Base-by-base conservation (phyloP, 2,329 filamentous ascomycete species). In the Ceratocystis huliohia region DNA sequence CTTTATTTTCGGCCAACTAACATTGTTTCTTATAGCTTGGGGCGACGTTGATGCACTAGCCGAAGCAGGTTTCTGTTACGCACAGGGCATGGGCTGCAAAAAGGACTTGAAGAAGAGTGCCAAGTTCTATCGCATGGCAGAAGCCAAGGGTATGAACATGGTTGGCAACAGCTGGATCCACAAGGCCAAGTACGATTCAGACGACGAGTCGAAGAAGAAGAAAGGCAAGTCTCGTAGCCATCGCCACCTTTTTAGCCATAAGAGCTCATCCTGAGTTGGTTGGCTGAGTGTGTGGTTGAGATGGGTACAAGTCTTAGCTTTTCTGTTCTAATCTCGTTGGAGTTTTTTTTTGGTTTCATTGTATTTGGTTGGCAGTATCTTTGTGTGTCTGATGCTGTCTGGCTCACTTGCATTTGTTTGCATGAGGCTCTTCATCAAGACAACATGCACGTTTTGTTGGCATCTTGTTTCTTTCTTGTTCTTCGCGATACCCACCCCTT, bases 81-180 rank as follows among this genome's bases (percentile, higher is more conserved):
- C 91, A 0, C 87, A 97, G 74, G 94, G 92, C 7, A 80, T 96
- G 65, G 94, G 94, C 3, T 95, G 89, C 74, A 96, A 94, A 80
- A 99, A 97, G 77, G 89, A 97, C 73, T 79, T 96, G 73, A 96
- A 91, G 79, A 96, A 92, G 78, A 93, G 90, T 63, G 93, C 94
- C 68, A 88, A 85, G 69, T 91, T 94, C 72, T 97, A 97, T 75
- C 87, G 94, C 25, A 82, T 87, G 79, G 94, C 94, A 5, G 94
- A 96, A 74, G 86, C 88, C 28, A 94, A 94, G 76, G 94, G 94
- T 5, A 92, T 96, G 81, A 96, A 86, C 76, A 97, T 97, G 91
- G 88, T 96, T 66, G 94, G 94, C 66, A 97, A 97, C 75, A 96
- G 91, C 80, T 99, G 94, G 93, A 97, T 97, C 71, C 92, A 96